Percentiles rank a stretch among this genome's conserved stretches.
phyloP scores from a whole-genome alignment of 345 rosid species.

The Populus simonii region DNA sequence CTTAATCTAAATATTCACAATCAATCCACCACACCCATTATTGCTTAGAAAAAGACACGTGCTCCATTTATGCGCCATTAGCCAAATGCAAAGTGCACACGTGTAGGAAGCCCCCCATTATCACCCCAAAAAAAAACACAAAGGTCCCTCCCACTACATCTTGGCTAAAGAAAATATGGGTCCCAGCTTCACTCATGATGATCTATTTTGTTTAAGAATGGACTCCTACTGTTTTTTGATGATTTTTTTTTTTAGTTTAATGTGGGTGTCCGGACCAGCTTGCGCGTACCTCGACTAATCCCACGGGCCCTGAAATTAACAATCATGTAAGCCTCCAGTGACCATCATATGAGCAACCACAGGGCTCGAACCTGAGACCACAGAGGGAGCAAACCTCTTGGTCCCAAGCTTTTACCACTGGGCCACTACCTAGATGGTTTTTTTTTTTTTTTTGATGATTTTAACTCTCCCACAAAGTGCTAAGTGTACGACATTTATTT shows the following conservation, averaged over 20 bases:
- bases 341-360: too few species aligned
- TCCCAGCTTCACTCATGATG: neutral
- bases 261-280: too few species aligned
- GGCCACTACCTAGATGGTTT: too few species aligned
- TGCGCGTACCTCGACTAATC: too few species aligned
- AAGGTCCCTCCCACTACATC: slow-evolving; percentile 13
- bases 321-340: too few species aligned
- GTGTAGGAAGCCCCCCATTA: slow-evolving; percentile 8
- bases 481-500: neutral
- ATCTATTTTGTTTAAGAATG: neutral
- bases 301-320: too few species aligned
- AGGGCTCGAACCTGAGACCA: too few species aligned
- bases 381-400: too few species aligned
- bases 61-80: slow-evolving; percentile 4
- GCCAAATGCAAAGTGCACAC: slow-evolving; percentile 9
- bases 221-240: neutral
- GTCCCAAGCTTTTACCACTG: too few species aligned
- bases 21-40: slow-evolving; percentile 8
- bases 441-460: neutral
- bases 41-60: slow-evolving; percentile 18
- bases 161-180: neutral
- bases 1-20: slow-evolving; percentile 18
- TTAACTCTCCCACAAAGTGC: slow-evolving; percentile 4
- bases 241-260: too few species aligned
- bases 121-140: neutral